These are phyloP conservation scores for Cairneyella variabilis DNA, from an alignment of 495 filamentous ascomycete species.

Conservation along the genomic window DNA sequence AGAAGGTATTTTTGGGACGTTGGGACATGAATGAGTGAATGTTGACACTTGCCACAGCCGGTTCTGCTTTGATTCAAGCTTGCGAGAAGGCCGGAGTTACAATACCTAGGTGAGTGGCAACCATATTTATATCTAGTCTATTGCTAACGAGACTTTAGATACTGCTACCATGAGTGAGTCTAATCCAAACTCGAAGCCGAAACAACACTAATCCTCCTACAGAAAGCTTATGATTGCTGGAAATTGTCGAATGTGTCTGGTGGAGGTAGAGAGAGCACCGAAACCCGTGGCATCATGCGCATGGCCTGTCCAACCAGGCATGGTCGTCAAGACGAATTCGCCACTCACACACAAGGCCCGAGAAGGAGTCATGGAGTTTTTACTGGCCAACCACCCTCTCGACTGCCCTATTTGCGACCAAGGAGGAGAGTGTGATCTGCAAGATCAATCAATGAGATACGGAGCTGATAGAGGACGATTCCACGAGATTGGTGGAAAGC, in stretches of 20 bases:
- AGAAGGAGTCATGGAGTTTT: constrained; percentile 98
- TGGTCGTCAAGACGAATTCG: constrained; percentile 98
- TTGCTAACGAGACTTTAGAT: constrained; percentile 63
- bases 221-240: constrained; percentile 98
- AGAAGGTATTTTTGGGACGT: constrained; percentile 62
- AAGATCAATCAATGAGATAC: constrained; percentile 99
- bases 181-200: constrained; percentile 20
- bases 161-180: constrained; percentile 95
- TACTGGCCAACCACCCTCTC: constrained; percentile 93
- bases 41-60: constrained; percentile 49
- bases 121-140: constrained; percentile 11
- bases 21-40: constrained; percentile 21
- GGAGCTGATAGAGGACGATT: constrained; percentile 94
- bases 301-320: constrained; percentile 96
- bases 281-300: constrained; percentile 98
- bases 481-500: constrained; percentile 91
- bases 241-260: constrained; percentile 99
- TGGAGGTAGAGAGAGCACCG: constrained; percentile 92
- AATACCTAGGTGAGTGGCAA: constrained; percentile 66
- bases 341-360: constrained; percentile 94
- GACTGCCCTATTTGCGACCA: constrained; percentile 99
- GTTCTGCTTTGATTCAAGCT: constrained; percentile 95
- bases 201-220: constrained; percentile 22
- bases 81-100: constrained; percentile 94
- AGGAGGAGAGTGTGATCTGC: constrained; percentile 96